A percentile compares a stretch with the other conserved stretches of the same genome.
Evolutionary conservation across 2,329 filamentous ascomycete species (phyloP).

Genomic region (Lasiodiplodia gonubiensis): DNA sequence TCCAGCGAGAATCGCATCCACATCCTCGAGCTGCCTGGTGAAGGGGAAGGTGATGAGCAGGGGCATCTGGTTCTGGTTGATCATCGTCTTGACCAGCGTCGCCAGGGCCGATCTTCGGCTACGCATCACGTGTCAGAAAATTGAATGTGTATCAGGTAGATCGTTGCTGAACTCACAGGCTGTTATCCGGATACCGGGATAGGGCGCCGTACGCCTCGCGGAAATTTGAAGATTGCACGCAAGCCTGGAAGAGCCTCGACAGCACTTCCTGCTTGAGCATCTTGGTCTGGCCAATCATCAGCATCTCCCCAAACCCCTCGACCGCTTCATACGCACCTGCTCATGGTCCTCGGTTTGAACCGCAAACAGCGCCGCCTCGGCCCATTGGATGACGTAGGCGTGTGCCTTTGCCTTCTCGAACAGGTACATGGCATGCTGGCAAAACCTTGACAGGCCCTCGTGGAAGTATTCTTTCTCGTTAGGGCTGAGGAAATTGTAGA

Average conservation of each 20-base stretch:
- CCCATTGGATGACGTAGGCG: conserved; percentile 84
- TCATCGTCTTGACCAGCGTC: conserved; percentile 61
- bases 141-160: background rate
- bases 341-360: conserved; percentile 26
- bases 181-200: conserved; percentile 71
- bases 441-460: conserved; percentile 80
- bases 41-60: conserved; percentile 76
- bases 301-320: background rate
- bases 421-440: conserved; percentile 80
- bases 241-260: conserved; percentile 81
- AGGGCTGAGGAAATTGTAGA: conserved; percentile 71
- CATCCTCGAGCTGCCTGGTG: conserved; percentile 73
- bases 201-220: conserved; percentile 82
- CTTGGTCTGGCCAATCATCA: background rate
- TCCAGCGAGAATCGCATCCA: conserved; percentile 77
- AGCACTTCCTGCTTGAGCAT: conserved; percentile 65
- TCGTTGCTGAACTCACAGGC: conserved; percentile 56
- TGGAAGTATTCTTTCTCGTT: conserved; percentile 72
- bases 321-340: background rate
- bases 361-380: conserved; percentile 62
- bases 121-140: conserved; percentile 23
- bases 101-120: conserved; percentile 72
- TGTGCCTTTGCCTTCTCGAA: conserved; percentile 80
- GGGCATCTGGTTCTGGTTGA: conserved; percentile 42
- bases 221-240: conserved; percentile 79